Conservation (phyloP, 768 basidiomycete species). For the Exsudoporus frostii region DNA sequence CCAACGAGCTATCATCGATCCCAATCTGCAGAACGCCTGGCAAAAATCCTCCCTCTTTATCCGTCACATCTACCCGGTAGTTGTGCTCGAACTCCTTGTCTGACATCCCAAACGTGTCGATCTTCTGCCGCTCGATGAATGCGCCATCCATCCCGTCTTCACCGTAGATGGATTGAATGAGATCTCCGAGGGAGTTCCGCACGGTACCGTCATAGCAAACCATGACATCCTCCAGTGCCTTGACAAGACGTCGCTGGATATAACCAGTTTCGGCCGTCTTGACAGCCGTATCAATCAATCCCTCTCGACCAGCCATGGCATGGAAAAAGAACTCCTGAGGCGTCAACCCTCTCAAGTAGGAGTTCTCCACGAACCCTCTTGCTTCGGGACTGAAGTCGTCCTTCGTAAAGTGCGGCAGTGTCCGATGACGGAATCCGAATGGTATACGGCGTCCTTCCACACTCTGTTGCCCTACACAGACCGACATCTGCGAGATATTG, state of each 20-base stretch:
- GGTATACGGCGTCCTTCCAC: slow-evolving; percentile 98
- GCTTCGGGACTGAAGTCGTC: slow-evolving; percentile 98
- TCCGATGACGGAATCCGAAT: slow-evolving; percentile 96
- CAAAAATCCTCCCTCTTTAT: slow-evolving; percentile 75
- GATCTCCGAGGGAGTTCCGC: slow-evolving; percentile 93
- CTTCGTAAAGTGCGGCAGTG: slow-evolving; percentile 95
- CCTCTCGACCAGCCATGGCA: slow-evolving; percentile 99
- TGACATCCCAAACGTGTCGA: slow-evolving; percentile 84
- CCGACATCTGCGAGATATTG: slow-evolving; percentile 99
- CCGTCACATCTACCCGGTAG: slow-evolving; percentile 94
- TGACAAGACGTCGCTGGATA: slow-evolving; percentile 96
- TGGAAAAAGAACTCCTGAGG: slow-evolving; percentile 99
- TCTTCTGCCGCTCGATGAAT: slow-evolving; percentile 92
- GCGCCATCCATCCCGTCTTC: slow-evolving; percentile 99
- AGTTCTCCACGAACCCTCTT: slow-evolving; percentile 98
- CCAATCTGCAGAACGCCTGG: slow-evolving; percentile 82
- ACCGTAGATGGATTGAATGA: slow-evolving; percentile 95
- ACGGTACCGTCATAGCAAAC: slow-evolving; percentile 98
- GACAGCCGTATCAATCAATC: slow-evolving; percentile 98
- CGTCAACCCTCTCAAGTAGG: slow-evolving; percentile 92
- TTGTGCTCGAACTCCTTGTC: slow-evolving; percentile 83
- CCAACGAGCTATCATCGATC: slow-evolving; percentile 78
- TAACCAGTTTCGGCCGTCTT: slow-evolving; percentile 99
- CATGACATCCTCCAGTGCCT: slow-evolving; percentile 96
- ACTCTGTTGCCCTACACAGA: slow-evolving; percentile 96